Evolutionary conservation across 1,284 basidiomycete genomes (phyloP), one percentile per base, ranked within the genome.

Genomic region (Violaceomyces palustris): DNA sequence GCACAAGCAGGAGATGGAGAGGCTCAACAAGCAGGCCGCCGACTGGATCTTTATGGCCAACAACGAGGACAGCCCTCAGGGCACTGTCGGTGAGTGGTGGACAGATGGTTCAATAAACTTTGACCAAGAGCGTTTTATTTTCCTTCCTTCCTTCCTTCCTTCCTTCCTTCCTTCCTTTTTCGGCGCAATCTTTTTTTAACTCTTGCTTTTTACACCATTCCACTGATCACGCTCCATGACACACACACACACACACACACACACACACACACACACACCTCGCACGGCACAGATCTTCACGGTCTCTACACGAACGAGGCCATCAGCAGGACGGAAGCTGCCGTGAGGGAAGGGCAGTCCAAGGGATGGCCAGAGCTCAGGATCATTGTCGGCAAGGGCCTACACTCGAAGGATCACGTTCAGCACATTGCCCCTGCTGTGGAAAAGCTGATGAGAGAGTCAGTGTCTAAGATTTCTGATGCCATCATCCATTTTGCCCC

Each of bases 391-490:
- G 91, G 87, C 33, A 74, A 76, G 45, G 92, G 92, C 11, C 77
- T 92, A 17, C 93, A 98, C 74, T 92, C 88, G 21, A 75, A 80
- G 36, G 81, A 82, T 22, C 84, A 86, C 42, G 79, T 83, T 11
- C 85, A 88, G 1, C 94, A 94, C 76, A 82, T 97, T 72, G 92
- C 88, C 70, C 93, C 93, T 17, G 92, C 91, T 3, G 86, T 98
- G 36, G 87, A 87, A 72, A 83, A 87, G 37, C 76, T 96, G 44
- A 88, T 92, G 82, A 78, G 79, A 50, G 86, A 85, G 85, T 87
- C n/a, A n/a, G n/a, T n/a, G n/a, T n/a, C n/a, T n/a, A n/a, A n/a
- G n/a, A n/a, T n/a, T n/a, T n/a, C 58, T 29, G 79, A 71, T 9
- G 28, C 30, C 14, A 12, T 6, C 9, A 8, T 25, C 12, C 30